Evolutionary conservation across 192 early-diverging fungal species (phyloP).

Genomic region (Chytriomyces hyalinus): DNA sequence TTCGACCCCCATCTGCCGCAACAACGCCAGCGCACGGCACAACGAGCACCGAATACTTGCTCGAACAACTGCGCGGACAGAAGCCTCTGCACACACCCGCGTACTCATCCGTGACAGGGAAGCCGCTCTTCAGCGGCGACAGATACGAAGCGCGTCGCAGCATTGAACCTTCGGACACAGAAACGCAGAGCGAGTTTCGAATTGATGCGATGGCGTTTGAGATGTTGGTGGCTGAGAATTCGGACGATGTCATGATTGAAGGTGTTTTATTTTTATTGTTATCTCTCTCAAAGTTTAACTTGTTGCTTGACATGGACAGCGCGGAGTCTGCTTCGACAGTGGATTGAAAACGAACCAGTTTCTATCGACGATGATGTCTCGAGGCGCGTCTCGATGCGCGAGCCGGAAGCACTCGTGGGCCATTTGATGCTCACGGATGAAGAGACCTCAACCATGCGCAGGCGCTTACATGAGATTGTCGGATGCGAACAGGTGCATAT

Average conservation of each 20-base stretch:
- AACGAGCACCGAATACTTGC: not conserved
- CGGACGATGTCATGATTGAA: slow-evolving; percentile 31
- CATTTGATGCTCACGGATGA: not conserved
- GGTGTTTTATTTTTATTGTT: not conserved
- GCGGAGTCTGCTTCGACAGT: slow-evolving; percentile 26
- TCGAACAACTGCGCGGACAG: slow-evolving; percentile 9
- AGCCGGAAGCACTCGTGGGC: not conserved
- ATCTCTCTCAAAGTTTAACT: not conserved
- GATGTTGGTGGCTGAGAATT: slow-evolving; percentile 13
- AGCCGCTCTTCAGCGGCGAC: slow-evolving; percentile 1
- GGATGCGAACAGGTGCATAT: slow-evolving; percentile 5
- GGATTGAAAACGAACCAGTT: slow-evolving; percentile 25
- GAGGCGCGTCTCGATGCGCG: not conserved
- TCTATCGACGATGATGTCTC: slow-evolving; percentile 16
- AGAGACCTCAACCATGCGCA: not conserved
- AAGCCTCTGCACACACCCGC: slow-evolving; percentile 15
- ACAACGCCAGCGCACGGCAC: not conserved
- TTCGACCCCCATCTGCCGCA: not conserved
- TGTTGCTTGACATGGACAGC: not conserved
- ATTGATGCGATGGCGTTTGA: slow-evolving; percentile 22
- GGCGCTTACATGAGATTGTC: not conserved
- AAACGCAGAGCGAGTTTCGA: not conserved
- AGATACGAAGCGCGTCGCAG: not conserved
- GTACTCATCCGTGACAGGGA: slow-evolving; percentile 9
- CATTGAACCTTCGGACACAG: not conserved